These are phyloP conservation scores for Clonostachys solani DNA, from an alignment of 2,329 filamentous ascomycete genomes.

Conservation along the genomic window DNA sequence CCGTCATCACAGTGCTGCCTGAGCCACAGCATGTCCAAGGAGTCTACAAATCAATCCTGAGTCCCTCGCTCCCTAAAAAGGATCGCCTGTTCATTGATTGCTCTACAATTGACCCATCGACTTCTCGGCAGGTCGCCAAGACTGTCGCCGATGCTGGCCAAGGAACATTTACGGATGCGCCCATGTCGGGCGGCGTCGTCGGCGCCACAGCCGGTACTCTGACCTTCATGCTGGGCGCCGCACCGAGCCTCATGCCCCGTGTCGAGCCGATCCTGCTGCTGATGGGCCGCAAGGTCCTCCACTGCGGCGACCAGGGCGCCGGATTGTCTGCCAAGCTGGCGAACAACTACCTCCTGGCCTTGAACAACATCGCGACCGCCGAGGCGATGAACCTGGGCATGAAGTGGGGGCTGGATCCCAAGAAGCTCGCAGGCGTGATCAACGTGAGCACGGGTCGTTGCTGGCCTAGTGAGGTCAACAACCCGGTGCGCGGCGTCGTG, in stretches of 20 bases:
- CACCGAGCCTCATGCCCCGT: conserved; percentile 54
- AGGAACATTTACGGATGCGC: conserved; percentile 85
- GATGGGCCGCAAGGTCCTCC: conserved; percentile 85
- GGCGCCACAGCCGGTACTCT: conserved; percentile 83
- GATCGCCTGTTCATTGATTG: conserved; percentile 88
- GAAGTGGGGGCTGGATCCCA: conserved; percentile 53
- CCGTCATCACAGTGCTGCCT: conserved; percentile 83
- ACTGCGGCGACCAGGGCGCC: conserved; percentile 79
- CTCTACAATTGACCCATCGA: conserved; percentile 90
- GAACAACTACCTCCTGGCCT: conserved; percentile 93
- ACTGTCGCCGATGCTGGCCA: conserved; percentile 59
- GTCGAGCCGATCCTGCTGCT: conserved; percentile 66
- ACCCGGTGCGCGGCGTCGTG: conserved; percentile 84
- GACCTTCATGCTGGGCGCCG: conserved; percentile 91
- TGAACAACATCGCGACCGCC: conserved; percentile 78
- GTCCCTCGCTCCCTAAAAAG: conserved; percentile 42
- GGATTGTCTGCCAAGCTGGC: conserved; percentile 90
- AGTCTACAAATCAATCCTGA: conserved; percentile 75
- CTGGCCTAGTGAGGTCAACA: conserved; percentile 96
- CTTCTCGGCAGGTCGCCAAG: conserved; percentile 73
- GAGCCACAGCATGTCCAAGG: conserved; percentile 83
- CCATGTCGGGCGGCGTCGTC: conserved; percentile 95
- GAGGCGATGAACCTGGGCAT: conserved; percentile 66
- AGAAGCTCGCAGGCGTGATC: conserved; percentile 76
- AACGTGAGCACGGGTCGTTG: conserved; percentile 92